Evolutionary conservation across 306 rosid species (phyloP).

Genomic region (Luffa aegyptiaca): DNA sequence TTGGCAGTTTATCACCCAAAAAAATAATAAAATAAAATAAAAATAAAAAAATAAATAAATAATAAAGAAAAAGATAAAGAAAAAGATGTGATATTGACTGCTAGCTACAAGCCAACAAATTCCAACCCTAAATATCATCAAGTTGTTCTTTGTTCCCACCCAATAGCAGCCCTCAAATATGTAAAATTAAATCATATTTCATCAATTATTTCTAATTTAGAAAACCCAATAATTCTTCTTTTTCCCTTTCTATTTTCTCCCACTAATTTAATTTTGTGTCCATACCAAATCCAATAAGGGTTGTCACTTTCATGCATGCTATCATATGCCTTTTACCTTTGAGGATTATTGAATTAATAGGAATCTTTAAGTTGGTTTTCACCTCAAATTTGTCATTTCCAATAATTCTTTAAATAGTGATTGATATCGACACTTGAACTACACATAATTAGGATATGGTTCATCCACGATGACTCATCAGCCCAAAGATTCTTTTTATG

Average conservation of each 20-base stretch:
- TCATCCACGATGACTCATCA: neutral
- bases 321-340: neutral
- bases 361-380: neutral
- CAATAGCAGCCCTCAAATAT: neutral
- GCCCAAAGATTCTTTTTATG: neutral
- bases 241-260: neutral
- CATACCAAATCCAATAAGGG: conserved; percentile 11
- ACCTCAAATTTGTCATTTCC: neutral
- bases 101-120: conserved; percentile 3
- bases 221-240: neutral
- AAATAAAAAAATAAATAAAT: neutral
- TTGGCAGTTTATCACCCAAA: neutral
- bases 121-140: conserved; percentile 1
- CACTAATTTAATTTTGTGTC: neutral
- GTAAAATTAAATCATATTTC: neutral
- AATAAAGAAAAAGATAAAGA: too few relatives aligned
- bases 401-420: neutral
- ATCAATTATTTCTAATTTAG: neutral
- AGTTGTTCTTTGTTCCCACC: conserved; percentile 8
- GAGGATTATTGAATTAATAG: neutral
- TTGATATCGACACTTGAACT: conserved; percentile 1
- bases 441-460: neutral
- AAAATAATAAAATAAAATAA: neutral
- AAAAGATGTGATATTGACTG: neutral
- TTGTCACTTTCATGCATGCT: conserved; percentile 7